phyloP scores from a whole-genome alignment of 1,284 basidiomycete genomes.

The Schizophyllum commune region DNA sequence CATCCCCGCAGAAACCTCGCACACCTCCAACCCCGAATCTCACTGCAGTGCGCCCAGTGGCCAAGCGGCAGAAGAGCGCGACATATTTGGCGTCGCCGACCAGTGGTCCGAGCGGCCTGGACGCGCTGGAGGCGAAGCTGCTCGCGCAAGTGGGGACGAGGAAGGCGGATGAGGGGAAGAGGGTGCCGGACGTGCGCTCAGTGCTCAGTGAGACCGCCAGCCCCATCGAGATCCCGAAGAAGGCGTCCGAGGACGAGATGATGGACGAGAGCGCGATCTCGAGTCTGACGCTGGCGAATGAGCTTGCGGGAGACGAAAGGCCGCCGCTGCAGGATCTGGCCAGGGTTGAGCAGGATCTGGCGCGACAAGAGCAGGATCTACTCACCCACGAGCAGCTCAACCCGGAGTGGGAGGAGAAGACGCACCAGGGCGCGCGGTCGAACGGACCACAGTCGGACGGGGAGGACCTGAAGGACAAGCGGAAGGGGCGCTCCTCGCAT shows the following conservation, averaged over 20 bases:
- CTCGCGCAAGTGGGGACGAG: constrained; percentile 47
- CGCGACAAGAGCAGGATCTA: constrained; percentile 23
- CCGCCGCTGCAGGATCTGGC: constrained; percentile 11
- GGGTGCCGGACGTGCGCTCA: constrained; percentile 40
- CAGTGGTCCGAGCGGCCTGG: constrained; percentile 32
- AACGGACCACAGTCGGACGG: constrained; percentile 24
- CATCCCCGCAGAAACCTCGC: neutral
- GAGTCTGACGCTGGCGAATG: constrained; percentile 60
- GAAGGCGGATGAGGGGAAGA: constrained; percentile 20
- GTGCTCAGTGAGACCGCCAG: constrained; percentile 20
- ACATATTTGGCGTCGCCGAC: neutral
- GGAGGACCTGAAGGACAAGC: constrained; percentile 19
- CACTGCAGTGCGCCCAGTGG: constrained; percentile 9
- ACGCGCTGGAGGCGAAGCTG: constrained; percentile 43
- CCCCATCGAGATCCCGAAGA: constrained; percentile 37
- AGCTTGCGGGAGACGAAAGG: constrained; percentile 15
- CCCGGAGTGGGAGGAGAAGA: constrained; percentile 39
- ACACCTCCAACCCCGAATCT: constrained; percentile 32
- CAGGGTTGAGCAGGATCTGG: constrained; percentile 8
- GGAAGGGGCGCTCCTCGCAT: constrained; percentile 6
- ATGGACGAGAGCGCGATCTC: constrained; percentile 68
- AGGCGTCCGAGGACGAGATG: constrained; percentile 28
- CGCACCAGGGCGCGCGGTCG: constrained; percentile 38
- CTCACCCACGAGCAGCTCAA: constrained; percentile 14
- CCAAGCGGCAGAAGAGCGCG: neutral